A percentile compares a stretch with the other conserved stretches of the same genome.
Conservation (phyloP, 352 stramenopile species). For the Globisporangium emineosum region DNA sequence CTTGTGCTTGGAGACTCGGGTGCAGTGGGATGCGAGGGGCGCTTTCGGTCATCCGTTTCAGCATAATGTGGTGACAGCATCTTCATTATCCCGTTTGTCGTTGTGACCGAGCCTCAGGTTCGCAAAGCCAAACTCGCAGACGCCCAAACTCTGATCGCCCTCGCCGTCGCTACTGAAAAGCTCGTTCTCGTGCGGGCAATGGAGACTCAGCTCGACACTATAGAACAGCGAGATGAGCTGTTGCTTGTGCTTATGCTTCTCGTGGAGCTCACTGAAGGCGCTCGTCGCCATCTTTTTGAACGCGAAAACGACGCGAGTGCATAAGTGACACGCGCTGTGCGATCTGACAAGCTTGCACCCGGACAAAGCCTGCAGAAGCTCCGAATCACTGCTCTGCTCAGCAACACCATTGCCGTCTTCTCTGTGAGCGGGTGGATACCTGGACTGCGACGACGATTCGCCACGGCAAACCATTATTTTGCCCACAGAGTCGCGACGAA, state of each 20-base stretch:
- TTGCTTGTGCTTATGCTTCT: not conserved
- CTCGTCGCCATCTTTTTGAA: not conserved
- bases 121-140: not conserved
- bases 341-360: not conserved
- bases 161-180: not conserved
- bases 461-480: not conserved
- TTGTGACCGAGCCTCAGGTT: not conserved
- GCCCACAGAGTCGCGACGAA: not conserved
- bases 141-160: not conserved
- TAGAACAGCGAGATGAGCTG: not conserved
- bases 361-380: not conserved
- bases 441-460: not conserved
- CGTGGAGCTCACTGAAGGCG: not conserved
- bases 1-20: too few relatives aligned
- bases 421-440: not conserved
- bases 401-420: too few relatives aligned
- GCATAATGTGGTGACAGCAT: too few relatives aligned
- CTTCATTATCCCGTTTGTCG: not conserved
- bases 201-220: slow-evolving; percentile 6
- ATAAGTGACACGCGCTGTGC: slow-evolving; percentile 11
- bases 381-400: too few relatives aligned
- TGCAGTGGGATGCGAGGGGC: too few relatives aligned
- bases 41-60: too few relatives aligned
- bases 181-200: slow-evolving; percentile 8
- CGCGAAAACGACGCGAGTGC: not conserved